Percentiles rank a stretch among this genome's conserved stretches.
Evolutionary conservation across 2,329 filamentous ascomycete genomes (phyloP).

Genomic region (Proliferodiscus dingleyae): DNA sequence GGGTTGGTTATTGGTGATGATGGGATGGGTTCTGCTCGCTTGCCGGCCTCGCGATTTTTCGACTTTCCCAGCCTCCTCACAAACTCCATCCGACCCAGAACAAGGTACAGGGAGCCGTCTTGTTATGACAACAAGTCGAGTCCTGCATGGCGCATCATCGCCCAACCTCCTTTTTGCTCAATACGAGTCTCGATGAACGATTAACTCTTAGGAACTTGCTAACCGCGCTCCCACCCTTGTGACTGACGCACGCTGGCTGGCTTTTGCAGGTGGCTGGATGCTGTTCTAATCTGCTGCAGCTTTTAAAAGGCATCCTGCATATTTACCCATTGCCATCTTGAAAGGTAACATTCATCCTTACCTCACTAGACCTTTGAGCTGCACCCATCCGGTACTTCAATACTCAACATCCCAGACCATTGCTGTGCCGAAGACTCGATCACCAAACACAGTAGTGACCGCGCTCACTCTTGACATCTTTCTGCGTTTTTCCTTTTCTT

Average conservation of each 20-base stretch:
- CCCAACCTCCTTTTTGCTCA: slow-evolving; percentile 9
- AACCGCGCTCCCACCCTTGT: too few species aligned
- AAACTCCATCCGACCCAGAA: not conserved
- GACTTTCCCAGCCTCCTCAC: slow-evolving; percentile 2
- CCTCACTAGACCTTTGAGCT: too few species aligned
- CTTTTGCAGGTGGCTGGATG: slow-evolving; percentile 21
- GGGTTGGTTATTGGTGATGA: too few species aligned
- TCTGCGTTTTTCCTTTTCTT: slow-evolving; percentile 11
- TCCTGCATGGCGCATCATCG: not conserved
- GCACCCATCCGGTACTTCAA: not conserved
- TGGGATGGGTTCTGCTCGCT: too few species aligned
- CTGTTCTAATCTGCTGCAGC: slow-evolving; percentile 16
- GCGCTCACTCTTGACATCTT: not conserved
- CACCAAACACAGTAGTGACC: slow-evolving; percentile 4
- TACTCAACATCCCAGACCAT: not conserved
- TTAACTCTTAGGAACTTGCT: slow-evolving; percentile 2
- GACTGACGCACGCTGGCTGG: too few species aligned
- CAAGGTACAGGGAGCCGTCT: too few species aligned
- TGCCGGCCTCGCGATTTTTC: slow-evolving; percentile 2
- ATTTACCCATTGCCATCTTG: too few species aligned
- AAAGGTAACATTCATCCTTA: too few species aligned
- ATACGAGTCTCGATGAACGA: slow-evolving; percentile 5
- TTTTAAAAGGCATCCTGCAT: too few species aligned
- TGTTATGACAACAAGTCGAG: slow-evolving; percentile 1
- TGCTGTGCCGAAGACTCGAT: not conserved